Evolutionary conservation across 352 stramenopile species (phyloP).

Genomic region (Phytopythium montanum): DNA sequence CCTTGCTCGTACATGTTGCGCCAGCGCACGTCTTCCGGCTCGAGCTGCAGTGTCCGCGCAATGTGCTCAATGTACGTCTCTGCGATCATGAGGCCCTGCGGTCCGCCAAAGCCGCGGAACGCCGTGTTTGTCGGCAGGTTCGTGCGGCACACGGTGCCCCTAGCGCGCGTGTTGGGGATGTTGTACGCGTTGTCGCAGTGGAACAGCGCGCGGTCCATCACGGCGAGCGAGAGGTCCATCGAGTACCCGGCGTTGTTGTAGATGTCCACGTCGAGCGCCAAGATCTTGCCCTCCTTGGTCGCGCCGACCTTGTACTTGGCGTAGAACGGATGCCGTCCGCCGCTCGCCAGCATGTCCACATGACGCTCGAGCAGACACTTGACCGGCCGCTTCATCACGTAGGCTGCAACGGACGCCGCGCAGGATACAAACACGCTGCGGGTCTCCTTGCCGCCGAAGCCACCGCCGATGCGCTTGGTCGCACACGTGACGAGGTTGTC

Average conservation of each 20-base stretch:
- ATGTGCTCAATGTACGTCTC: slow-evolving; percentile 97
- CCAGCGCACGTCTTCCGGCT: slow-evolving; percentile 62
- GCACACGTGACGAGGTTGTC: slow-evolving; percentile 89
- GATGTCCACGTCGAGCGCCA: slow-evolving; percentile 89
- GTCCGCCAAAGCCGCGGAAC: slow-evolving; percentile 95
- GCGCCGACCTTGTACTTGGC: slow-evolving; percentile 92
- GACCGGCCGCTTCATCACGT: slow-evolving; percentile 87
- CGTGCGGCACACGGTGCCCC: slow-evolving; percentile 92
- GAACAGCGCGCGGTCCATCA: slow-evolving; percentile 95
- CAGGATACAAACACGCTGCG: slow-evolving; percentile 90
- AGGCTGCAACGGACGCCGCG: slow-evolving; percentile 88
- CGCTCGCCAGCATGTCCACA: slow-evolving; percentile 94
- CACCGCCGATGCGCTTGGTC: slow-evolving; percentile 95
- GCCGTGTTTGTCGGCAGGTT: slow-evolving; percentile 94
- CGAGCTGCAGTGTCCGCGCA: slow-evolving; percentile 75
- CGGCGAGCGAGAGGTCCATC: slow-evolving; percentile 92
- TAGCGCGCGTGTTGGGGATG: slow-evolving; percentile 88
- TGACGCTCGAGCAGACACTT: slow-evolving; percentile 91
- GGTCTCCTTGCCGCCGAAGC: slow-evolving; percentile 97
- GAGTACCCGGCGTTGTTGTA: slow-evolving; percentile 95
- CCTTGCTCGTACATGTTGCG: slow-evolving; percentile 92
- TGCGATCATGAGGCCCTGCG: slow-evolving; percentile 88
- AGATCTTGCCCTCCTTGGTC: slow-evolving; percentile 78
- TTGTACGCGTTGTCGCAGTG: slow-evolving; percentile 95
- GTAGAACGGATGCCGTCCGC: slow-evolving; percentile 92